A percentile compares a stretch with the other conserved stretches of the same genome.
Conservation (phyloP, 441 rosid genomes). For the Pelargonium citronellum region DNA sequence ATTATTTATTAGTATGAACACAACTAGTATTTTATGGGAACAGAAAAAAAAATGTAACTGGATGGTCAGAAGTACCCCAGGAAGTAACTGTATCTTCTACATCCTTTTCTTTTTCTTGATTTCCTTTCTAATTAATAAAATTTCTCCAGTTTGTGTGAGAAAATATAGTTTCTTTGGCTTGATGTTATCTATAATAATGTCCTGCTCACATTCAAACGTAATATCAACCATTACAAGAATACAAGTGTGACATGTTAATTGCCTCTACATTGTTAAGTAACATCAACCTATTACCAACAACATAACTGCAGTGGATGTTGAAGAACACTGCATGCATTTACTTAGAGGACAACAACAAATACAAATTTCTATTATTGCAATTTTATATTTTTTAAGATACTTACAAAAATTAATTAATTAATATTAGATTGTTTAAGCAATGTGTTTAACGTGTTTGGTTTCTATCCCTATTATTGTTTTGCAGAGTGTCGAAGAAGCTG, state of each 20-base stretch:
- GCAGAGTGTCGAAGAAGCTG: conserved; percentile 98
- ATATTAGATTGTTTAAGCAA: background rate
- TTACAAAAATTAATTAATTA: background rate
- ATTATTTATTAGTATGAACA: background rate
- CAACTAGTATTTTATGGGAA: background rate
- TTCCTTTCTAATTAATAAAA: background rate
- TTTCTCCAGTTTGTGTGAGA: background rate
- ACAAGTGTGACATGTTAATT: background rate
- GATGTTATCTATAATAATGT: background rate
- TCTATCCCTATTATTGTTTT: conserved; percentile 15
- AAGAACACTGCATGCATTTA: background rate
- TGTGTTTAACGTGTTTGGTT: background rate
- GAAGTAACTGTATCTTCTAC: background rate
- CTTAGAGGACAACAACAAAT: background rate
- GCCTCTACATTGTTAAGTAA: background rate
- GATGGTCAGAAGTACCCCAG: background rate
- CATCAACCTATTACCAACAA: too few species aligned
- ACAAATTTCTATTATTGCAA: background rate
- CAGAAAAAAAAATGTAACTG: too few species aligned
- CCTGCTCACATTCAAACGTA: background rate
- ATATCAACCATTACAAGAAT: background rate
- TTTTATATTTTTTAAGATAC: background rate
- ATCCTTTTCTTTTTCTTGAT: background rate
- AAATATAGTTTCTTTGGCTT: background rate
- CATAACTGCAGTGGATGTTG: background rate